Evolutionary conservation across 2,329 filamentous ascomycete species (phyloP).

Genomic region (Zasmidium angulare): DNA sequence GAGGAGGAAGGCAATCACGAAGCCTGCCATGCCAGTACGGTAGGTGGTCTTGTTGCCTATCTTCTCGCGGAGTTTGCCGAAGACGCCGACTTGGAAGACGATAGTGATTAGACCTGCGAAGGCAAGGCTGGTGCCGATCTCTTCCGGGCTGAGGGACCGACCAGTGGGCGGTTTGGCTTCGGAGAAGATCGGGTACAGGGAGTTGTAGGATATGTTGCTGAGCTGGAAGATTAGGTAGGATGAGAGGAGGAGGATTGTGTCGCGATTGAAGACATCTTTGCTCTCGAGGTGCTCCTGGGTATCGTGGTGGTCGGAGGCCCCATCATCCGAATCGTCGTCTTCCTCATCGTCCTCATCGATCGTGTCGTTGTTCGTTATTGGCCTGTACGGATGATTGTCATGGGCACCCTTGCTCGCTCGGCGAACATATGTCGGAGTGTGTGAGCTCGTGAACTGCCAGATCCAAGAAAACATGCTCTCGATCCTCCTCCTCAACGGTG

Average conservation of each 20-base stretch:
- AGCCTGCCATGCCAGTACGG: conserved; percentile 71
- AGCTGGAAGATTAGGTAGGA: conserved; percentile 94
- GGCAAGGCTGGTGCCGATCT: conserved; percentile 82
- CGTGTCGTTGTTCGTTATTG: conserved; percentile 14
- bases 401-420: conserved; percentile 25
- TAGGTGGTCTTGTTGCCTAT: conserved; percentile 87
- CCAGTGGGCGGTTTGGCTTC: conserved; percentile 74
- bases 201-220: conserved; percentile 92
- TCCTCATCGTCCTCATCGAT: conserved; percentile 21
- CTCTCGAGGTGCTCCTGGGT: conserved; percentile 48
- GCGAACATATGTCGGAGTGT: conserved; percentile 60
- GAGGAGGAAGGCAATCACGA: conserved; percentile 77
- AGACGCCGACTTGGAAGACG: conserved; percentile 82
- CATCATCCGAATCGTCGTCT: conserved; percentile 25
- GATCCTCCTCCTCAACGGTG: conserved; percentile 59
- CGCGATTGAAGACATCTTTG: conserved; percentile 69
- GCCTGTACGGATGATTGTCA: conserved; percentile 11
- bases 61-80: conserved; percentile 72
- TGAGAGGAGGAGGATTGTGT: conserved; percentile 75
- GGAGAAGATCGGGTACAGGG: conserved; percentile 89
- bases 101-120: conserved; percentile 85
- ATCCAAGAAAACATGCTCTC: conserved; percentile 64
- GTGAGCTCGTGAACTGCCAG: conserved; percentile 65
- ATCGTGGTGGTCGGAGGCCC: conserved; percentile 42
- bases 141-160: conserved; percentile 70